Evolutionary conservation across 2,329 filamentous ascomycete species (phyloP).

Genomic region (Xylariaceae sp.): DNA sequence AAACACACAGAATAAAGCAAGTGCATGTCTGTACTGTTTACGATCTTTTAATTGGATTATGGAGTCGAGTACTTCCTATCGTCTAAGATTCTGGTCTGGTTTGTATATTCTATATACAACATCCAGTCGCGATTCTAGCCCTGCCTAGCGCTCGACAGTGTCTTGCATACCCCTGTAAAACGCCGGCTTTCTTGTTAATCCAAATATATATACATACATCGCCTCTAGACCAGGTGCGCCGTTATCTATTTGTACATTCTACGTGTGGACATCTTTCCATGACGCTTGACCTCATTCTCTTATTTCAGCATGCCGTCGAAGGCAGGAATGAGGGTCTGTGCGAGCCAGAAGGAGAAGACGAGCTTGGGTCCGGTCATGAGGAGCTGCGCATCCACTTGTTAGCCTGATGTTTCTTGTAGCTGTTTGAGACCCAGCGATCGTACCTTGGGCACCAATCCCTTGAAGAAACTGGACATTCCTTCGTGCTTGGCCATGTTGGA

Average conservation of each 20-base stretch:
- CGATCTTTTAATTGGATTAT: constrained; percentile 6
- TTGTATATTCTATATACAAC: not conserved
- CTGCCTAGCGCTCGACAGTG: constrained; percentile 1
- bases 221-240: constrained; percentile 13
- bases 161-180: constrained; percentile 10
- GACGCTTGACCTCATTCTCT: not conserved
- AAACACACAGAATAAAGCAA: no score
- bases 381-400: constrained; percentile 50
- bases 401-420: constrained; percentile 1
- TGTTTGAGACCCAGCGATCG: constrained; percentile 17
- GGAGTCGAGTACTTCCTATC: constrained; percentile 21
- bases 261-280: not conserved
- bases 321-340: constrained; percentile 93
- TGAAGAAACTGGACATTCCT: constrained; percentile 87
- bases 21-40: not conserved
- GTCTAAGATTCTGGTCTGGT: constrained; percentile 4
- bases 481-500: constrained; percentile 92
- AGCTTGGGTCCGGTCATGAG: constrained; percentile 99
- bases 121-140: not conserved
- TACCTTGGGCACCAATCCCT: constrained; percentile 90
- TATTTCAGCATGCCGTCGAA: constrained; percentile 60
- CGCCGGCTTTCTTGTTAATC: constrained; percentile 13
- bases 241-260: constrained; percentile 13
- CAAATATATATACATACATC: constrained; percentile 18
- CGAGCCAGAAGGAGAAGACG: constrained; percentile 99